Evolutionary conservation across 257 asterid species (phyloP).

Genomic region (Solanum tarapatanum): DNA sequence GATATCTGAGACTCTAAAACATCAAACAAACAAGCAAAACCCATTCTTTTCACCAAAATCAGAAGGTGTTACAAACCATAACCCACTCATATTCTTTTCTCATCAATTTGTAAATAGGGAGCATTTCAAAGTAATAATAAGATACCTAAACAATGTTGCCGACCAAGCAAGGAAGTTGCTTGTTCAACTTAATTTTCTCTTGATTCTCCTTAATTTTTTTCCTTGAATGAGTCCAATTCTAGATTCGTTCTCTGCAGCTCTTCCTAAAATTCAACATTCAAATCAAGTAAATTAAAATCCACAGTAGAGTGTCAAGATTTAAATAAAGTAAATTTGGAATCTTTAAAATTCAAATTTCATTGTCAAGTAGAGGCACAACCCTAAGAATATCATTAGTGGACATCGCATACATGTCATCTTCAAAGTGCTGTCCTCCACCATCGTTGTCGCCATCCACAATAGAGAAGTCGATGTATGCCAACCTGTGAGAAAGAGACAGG

Average conservation of each 20-base stretch:
- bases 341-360: slow-evolving; percentile 67
- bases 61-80: not conserved
- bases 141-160: slow-evolving; percentile 58
- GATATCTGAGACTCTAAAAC: not conserved
- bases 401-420: slow-evolving; percentile 69
- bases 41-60: not conserved
- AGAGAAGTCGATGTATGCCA: not conserved
- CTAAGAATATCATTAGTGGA: slow-evolving; percentile 65
- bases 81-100: not conserved
- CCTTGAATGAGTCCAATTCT: slow-evolving; percentile 65
- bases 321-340: slow-evolving; percentile 9
- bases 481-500: not conserved
- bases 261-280: slow-evolving; percentile 28
- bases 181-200: slow-evolving; percentile 75
- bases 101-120: not conserved
- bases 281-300: not conserved
- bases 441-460: slow-evolving; percentile 40
- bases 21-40: not conserved
- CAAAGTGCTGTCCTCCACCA: slow-evolving; percentile 69
- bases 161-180: slow-evolving; percentile 85
- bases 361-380: slow-evolving; percentile 79
- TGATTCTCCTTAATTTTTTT: slow-evolving; percentile 81
- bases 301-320: not conserved
- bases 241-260: slow-evolving; percentile 76
- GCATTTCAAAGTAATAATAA: not conserved